Percentiles rank a stretch among this genome's conserved stretches.
Evolutionary conservation across 305 asterid genomes (phyloP).

Genomic region (Lippia alba): DNA sequence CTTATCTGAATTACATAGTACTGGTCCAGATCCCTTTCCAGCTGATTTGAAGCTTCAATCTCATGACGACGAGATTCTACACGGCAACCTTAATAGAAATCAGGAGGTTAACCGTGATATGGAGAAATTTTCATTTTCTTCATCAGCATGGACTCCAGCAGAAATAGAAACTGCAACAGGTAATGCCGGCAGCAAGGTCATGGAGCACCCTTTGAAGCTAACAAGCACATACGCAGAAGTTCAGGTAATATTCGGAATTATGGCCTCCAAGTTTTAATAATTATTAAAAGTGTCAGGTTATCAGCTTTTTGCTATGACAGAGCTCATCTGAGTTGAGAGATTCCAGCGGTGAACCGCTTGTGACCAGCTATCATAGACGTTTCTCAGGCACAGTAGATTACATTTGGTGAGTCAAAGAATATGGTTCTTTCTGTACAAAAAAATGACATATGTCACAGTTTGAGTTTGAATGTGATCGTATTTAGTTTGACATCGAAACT

Average conservation of each 20-base stretch:
- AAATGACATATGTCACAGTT: background rate
- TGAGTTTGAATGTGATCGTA: background rate
- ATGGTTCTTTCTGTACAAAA: constrained; percentile 15
- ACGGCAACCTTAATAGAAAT: constrained; percentile 32
- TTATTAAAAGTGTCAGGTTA: constrained; percentile 4
- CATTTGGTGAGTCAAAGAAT: constrained; percentile 71
- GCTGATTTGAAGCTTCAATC: constrained; percentile 36
- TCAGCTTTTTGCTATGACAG: constrained; percentile 46
- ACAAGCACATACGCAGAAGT: constrained; percentile 79
- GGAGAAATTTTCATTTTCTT: constrained; percentile 41
- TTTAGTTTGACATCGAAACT: constrained; percentile 9
- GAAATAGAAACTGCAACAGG: constrained; percentile 89
- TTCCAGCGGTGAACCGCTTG: constrained; percentile 80
- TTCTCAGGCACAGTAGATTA: constrained; percentile 95
- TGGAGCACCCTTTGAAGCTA: constrained; percentile 83
- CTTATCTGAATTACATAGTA: constrained; percentile 57
- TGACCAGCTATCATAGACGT: constrained; percentile 85
- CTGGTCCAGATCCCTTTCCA: constrained; percentile 45
- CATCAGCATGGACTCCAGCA: constrained; percentile 83
- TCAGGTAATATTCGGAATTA: constrained; percentile 54
- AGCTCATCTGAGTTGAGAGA: constrained; percentile 72
- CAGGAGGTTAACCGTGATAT: constrained; percentile 32
- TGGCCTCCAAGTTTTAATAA: constrained; percentile 11
- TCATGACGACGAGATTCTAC: constrained; percentile 38
- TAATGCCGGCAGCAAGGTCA: constrained; percentile 53